Base-by-base conservation (phyloP, 768 basidiomycete species). In the Hortiboletus flavorubellus region DNA sequence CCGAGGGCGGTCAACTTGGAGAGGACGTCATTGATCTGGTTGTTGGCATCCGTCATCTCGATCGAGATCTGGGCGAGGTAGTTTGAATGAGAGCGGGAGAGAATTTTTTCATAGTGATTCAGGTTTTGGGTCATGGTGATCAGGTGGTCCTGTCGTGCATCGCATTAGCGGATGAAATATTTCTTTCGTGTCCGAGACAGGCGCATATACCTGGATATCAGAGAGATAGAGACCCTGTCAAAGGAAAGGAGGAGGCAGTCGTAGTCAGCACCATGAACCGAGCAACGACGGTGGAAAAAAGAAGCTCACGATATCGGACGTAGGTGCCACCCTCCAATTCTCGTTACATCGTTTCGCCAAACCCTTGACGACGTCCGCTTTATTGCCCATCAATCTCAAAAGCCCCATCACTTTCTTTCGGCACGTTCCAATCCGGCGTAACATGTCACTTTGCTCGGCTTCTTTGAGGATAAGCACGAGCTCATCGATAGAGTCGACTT, bases 51-150 rank as follows among this genome's bases (percentile, higher is more conserved):
- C 35, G 93, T 96, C 96, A 98, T 99, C 77, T 98, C 97, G 73
- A 99, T 98, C 41, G 94, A 97, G 63, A 99, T 99, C 67, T 98
- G 97, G 1, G 97, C 97, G 48, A 99, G 87, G 75, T 99, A 99
- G 70, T 99, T 99, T 37, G 95, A 98, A 73, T 99, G 97, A 39
- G 96, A 98, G 39, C 97, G 87, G 5, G 96, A 98, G 9, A 99
- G 80, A 67, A 99, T 98, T 79, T 98, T 99, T 70, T 99, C 97
- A 77, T 98, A 99, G 73, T 98, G 97, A 70, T 98, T 99, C 79
- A 99, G 70, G 69, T 96, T 98, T 74, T 99, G 97, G 3, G 97
- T 99, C 94, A 98, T 98, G 21, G 97, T 99, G 73, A 98, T 98
- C 71, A 99, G 74, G 75, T 99, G 97, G 72, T 99, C 97, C 81